phyloP scores from a whole-genome alignment of 2,329 filamentous ascomycete species.

The Aspergillus calidoustus region DNA sequence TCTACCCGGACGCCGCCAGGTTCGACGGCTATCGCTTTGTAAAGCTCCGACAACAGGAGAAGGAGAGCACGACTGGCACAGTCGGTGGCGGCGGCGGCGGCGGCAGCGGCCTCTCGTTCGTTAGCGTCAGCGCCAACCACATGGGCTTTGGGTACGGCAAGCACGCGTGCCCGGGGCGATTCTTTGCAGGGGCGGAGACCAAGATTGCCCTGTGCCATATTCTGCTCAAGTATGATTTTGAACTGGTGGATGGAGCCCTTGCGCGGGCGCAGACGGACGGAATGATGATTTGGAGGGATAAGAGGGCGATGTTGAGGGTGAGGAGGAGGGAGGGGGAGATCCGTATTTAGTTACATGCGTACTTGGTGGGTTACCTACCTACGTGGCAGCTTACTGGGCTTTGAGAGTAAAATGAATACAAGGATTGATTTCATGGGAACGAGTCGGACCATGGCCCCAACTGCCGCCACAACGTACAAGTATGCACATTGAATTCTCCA shows the following conservation, averaged over 20 bases:
- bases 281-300: constrained; percentile 2
- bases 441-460: not conserved
- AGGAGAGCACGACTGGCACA: not conserved
- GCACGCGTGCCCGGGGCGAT: constrained; percentile 10
- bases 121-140: not conserved
- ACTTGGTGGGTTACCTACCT: not conserved
- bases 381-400: not conserved
- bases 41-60: not conserved
- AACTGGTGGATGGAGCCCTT: constrained; percentile 25
- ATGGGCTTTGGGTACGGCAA: constrained; percentile 8
- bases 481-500: not conserved
- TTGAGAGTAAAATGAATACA: not conserved
- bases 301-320: constrained; percentile 6
- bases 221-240: constrained; percentile 31
- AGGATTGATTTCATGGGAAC: not conserved
- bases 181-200: not conserved
- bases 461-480: not conserved
- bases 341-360: not conserved
- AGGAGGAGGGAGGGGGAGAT: not conserved
- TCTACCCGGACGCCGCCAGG: not conserved
- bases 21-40: constrained; percentile 15
- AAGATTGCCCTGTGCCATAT: constrained; percentile 9
- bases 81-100: too few species aligned
- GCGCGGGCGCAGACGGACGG: not conserved
- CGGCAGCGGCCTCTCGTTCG: not conserved